Conservation (phyloP, 176 grass and related monocot genomes). For the Paspalum vaginatum region DNA sequence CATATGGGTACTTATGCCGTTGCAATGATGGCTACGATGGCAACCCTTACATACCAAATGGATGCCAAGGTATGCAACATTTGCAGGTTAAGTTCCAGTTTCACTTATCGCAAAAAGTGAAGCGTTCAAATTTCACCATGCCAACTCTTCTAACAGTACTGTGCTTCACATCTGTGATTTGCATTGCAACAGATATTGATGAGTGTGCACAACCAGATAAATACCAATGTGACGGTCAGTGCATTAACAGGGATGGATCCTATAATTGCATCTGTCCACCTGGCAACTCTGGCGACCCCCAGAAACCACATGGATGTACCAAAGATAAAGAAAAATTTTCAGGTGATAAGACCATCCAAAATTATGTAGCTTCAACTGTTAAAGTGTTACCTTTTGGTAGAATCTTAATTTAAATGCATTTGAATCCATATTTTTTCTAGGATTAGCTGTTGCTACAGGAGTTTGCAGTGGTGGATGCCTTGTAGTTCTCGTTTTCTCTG, state of each 20-base stretch:
- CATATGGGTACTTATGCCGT: slow-evolving; percentile 37
- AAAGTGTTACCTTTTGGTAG: background rate
- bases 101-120: background rate
- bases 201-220: background rate
- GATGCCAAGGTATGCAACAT: slow-evolving; percentile 41
- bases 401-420: slow-evolving; percentile 1
- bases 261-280: slow-evolving; percentile 5
- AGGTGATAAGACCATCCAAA: slow-evolving; percentile 11
- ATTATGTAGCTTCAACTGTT: background rate
- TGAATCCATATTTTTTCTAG: slow-evolving; percentile 11
- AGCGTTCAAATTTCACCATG: background rate
- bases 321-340: background rate
- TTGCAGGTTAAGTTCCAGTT: background rate
- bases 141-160: background rate
- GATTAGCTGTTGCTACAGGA: slow-evolving; percentile 26
- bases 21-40: slow-evolving; percentile 40
- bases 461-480: slow-evolving; percentile 5
- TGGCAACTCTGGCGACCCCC: background rate
- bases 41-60: slow-evolving; percentile 48
- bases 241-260: background rate
- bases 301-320: background rate
- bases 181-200: background rate
- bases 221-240: background rate
- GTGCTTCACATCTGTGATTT: background rate
- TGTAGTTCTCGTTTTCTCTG: slow-evolving; percentile 26